phyloP scores from a whole-genome alignment of 1,139 yeast genomes.

The Pichia cactophila region DNA sequence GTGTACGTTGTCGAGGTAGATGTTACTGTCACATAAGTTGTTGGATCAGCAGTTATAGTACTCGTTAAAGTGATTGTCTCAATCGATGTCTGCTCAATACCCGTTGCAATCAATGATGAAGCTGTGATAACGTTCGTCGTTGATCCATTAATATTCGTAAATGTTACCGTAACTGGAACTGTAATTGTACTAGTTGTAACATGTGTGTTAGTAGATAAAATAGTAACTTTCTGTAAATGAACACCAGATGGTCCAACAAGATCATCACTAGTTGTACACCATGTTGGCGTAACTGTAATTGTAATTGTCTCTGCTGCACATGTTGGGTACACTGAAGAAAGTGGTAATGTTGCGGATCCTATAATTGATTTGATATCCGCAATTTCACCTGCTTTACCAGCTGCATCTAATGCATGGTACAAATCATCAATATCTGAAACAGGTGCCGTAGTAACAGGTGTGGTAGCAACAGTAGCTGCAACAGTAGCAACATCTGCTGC shows the following conservation, averaged over 20 bases:
- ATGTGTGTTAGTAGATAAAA: constrained; percentile 10
- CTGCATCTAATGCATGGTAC: neutral
- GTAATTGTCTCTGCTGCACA: constrained; percentile 17
- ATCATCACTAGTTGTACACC: constrained; percentile 9
- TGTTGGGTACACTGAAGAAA: constrained; percentile 10
- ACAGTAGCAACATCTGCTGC: neutral
- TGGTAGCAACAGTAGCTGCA: neutral
- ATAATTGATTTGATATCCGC: constrained; percentile 7
- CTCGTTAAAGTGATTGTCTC: constrained; percentile 9
- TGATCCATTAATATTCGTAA: constrained; percentile 26
- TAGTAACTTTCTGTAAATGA: constrained; percentile 5
- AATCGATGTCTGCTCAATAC: constrained; percentile 18
- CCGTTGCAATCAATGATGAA: constrained; percentile 24
- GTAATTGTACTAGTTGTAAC: constrained; percentile 20
- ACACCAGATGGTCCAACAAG: constrained; percentile 2
- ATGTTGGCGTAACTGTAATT: constrained; percentile 17
- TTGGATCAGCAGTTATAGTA: constrained; percentile 6
- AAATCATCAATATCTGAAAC: neutral
- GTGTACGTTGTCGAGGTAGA: constrained; percentile 5
- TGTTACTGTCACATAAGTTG: constrained; percentile 8
- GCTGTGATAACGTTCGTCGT: constrained; percentile 23
- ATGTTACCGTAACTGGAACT: constrained; percentile 26
- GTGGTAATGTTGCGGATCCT: constrained; percentile 6
- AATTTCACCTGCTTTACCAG: constrained; percentile 9
- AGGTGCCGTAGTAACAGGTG: neutral